phyloP scores from a whole-genome alignment of 192 early-diverging fungal genomes.

The Powellomyces hirtus region DNA sequence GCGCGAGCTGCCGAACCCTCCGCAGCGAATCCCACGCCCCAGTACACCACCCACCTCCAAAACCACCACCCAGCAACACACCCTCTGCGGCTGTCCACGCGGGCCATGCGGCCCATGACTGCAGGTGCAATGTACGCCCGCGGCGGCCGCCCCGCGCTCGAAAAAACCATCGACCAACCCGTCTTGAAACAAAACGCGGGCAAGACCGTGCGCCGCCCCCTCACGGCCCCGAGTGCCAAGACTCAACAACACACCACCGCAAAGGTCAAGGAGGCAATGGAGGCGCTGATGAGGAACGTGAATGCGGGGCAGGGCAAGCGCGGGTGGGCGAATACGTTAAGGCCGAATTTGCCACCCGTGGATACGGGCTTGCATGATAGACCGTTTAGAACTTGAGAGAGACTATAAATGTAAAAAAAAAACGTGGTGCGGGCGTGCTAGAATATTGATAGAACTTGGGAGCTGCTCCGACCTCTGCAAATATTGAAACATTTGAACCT shows the following conservation, averaged over 20 bases:
- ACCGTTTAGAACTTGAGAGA: conserved; percentile 15
- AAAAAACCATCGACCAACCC: not conserved
- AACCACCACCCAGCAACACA: too few species aligned
- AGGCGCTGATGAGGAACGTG: not conserved
- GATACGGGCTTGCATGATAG: conserved; percentile 19
- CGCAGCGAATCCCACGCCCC: not conserved
- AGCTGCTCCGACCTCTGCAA: too few species aligned
- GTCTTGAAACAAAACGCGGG: not conserved
- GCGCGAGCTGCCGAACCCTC: not conserved
- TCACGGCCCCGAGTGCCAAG: not conserved
- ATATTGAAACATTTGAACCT: too few species aligned
- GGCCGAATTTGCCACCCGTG: conserved; percentile 5
- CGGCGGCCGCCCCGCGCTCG: not conserved
- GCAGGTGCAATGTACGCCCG: conserved; percentile 16
- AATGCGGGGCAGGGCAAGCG: not conserved
- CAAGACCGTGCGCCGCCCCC: not conserved
- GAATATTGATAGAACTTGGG: too few species aligned
- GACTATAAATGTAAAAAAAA: too few species aligned
- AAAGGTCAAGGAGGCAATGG: not conserved
- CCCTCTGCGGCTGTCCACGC: not conserved
- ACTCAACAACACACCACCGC: too few species aligned
- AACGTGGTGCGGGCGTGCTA: too few species aligned
- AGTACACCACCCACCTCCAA: not conserved
- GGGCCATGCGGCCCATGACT: conserved; percentile 20
- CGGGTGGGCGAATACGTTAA: not conserved